A percentile compares a stretch with the other conserved stretches of the same genome.
Evolutionary conservation across 495 filamentous ascomycete species (phyloP).

Genomic region (Alectoria sarmentosa): DNA sequence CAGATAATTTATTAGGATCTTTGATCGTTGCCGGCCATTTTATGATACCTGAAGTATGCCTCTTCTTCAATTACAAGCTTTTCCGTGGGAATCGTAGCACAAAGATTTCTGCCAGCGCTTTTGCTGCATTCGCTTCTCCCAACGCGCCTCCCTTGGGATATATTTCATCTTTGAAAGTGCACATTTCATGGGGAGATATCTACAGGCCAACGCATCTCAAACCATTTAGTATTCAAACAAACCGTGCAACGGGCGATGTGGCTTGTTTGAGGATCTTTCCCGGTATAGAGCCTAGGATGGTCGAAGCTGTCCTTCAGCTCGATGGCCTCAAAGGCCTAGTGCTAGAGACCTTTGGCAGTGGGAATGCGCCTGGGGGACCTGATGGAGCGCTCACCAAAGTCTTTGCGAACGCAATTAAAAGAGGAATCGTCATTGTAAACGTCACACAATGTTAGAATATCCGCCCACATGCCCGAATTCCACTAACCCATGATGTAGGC

Average conservation of each 20-base stretch:
- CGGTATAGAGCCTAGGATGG: constrained; percentile 90
- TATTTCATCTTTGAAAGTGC: constrained; percentile 70
- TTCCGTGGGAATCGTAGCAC: constrained; percentile 86
- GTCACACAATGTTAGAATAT: constrained; percentile 72
- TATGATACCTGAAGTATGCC: constrained; percentile 90
- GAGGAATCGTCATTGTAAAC: constrained; percentile 86
- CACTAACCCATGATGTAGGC: constrained; percentile 29
- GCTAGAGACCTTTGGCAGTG: constrained; percentile 91
- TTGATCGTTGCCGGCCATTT: constrained; percentile 94
- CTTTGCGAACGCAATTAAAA: constrained; percentile 64
- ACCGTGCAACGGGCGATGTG: constrained; percentile 80
- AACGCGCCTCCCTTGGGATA: constrained; percentile 75
- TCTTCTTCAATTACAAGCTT: constrained; percentile 93
- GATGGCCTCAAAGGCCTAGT: constrained; percentile 76
- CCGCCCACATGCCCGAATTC: not conserved
- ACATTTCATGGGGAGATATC: constrained; percentile 78
- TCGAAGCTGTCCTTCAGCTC: constrained; percentile 78
- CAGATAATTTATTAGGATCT: constrained; percentile 90
- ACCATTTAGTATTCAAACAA: constrained; percentile 68
- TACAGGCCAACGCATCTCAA: constrained; percentile 65
- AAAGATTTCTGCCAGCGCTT: constrained; percentile 81
- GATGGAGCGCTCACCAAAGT: constrained; percentile 80
- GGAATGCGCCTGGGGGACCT: constrained; percentile 80
- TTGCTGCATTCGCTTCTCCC: constrained; percentile 80
- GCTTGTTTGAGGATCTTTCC: constrained; percentile 93